Evolutionary conservation across 2,329 filamentous ascomycete genomes (phyloP).

Genomic region (Neospermospora avenae): DNA sequence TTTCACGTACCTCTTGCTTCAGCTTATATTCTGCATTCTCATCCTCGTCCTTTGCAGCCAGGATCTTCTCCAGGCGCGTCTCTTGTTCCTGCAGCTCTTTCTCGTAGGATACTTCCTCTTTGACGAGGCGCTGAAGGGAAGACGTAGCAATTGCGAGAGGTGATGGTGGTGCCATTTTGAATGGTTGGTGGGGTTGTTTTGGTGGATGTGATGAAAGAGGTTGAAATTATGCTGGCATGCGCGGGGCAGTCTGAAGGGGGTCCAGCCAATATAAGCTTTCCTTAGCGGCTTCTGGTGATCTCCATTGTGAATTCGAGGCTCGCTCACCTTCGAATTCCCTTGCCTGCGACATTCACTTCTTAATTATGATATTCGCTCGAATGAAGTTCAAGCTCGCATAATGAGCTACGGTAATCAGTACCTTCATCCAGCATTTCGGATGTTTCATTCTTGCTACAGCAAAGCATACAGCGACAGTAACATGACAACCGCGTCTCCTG

Average conservation of each 20-base stretch:
- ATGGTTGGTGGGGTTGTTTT: neutral
- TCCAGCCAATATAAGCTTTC: neutral
- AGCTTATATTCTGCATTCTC: slow-evolving; percentile 75
- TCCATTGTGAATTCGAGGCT: neutral
- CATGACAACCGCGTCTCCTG: neutral
- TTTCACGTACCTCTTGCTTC: slow-evolving; percentile 73
- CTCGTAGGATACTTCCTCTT: slow-evolving; percentile 89
- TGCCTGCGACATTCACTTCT: too few relatives aligned
- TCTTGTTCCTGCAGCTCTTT: slow-evolving; percentile 77
- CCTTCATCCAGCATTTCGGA: neutral
- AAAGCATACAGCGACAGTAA: neutral
- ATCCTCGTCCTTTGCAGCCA: slow-evolving; percentile 48
- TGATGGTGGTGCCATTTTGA: slow-evolving; percentile 21
- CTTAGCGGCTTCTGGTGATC: neutral
- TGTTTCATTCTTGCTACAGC: neutral
- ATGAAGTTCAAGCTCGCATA: too few relatives aligned
- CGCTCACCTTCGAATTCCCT: neutral
- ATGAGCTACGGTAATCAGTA: neutral
- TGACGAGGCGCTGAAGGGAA: slow-evolving; percentile 78
- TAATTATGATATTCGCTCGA: neutral
- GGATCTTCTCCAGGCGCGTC: slow-evolving; percentile 60
- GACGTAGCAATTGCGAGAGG: slow-evolving; percentile 76
- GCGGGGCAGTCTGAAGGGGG: neutral
- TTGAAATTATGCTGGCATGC: neutral
- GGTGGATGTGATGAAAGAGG: neutral